Base-by-base conservation (phyloP, 768 basidiomycete genomes). In the Boletus rubescentipes region DNA sequence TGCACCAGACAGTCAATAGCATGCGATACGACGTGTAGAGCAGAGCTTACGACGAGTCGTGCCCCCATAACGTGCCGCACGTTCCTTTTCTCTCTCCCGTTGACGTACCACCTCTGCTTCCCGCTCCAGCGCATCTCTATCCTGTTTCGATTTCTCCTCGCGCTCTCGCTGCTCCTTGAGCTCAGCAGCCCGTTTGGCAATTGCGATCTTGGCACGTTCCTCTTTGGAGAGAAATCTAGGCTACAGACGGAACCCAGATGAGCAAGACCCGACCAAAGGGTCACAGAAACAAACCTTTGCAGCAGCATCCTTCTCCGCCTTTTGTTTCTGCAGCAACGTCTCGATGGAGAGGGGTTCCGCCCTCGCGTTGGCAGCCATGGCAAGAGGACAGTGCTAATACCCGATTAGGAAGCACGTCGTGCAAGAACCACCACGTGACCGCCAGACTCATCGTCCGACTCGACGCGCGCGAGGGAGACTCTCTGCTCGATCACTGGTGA, bases 211-310 rank as follows among this genome's bases (percentile, higher is more conserved):
- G 16, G 91, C 92, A 45, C 96, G 84, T 64, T 97, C 91, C 60
- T 94, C 91, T 72, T 91, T 98, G 3, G 91, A 84, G 14, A 98
- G 77, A 76, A 98, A 98, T 72, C 85, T 96, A 34, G 96, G 96
- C 94, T 98, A 72, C 30, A 47, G 29, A 57, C 44, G 11, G 15
- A 45, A 30, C 29, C 12, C 35, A 35, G 41, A 46, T 58, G 45
- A 57, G 58, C 29, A 31, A 26, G 9, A 26, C 15, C 9, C 31
- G 1, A 32, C 44, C 35, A 20, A 21, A 42, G 8, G 18, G 15
- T 9, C 6, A 26, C 29, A 31, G 1, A 9, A n/a, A 67, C 70
- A 30, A 53, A 92, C 95, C 81, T 93, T 97, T 46, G 93, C 76
- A 45, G 93, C 90, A 2, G 89, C 90, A 55, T 97, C 93, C 64